Base-by-base conservation (phyloP, 176 grass and related monocot genomes). In the Raddia distichophylla region DNA sequence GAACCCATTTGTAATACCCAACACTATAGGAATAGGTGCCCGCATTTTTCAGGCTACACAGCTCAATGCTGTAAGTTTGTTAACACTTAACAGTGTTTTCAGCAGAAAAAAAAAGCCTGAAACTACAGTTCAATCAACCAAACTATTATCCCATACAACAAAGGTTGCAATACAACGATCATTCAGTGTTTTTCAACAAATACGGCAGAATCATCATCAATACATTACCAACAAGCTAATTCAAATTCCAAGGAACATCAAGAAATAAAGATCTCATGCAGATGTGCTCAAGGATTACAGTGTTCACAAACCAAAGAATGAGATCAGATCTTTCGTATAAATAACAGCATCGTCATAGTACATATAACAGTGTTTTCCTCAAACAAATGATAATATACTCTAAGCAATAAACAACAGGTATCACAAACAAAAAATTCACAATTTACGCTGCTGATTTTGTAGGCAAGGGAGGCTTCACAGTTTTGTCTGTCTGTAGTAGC, bases 361-460 rank as follows among this genome's bases (percentile, higher is more conserved):
- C 17, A 33, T 82, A 62, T 82, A 58, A 81, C 59, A 70, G 64
- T 71, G 77, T 71, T 49, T 47, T 10, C 67, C 42, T 60, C 64
- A 69, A 80, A 86, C 75, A 86, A 65, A 86, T 73, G 76, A 70
- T 72, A 80, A 89, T 79, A 74, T 84, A 88, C 79, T 89, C 87
- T 89, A 85, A 66, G 56, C 78, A 86, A 86, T 58, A 22, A 66
- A 86, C 67, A 82, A 59, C 83, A 72, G 50, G 78, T 86, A 48
- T 74, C 64, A 86, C 67, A 53, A 82, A 89, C 57, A 10, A 4
- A 69, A 69, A 81, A 85, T 71, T 89, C 71, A 85, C 77, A 85
- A 89, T 85, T 81, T 72, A 71, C 58, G 64, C 58, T 71, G 71
- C 82, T 37, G 12, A 64, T 15, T 10, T 55, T 17, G 3, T 55